Evolutionary conservation across 768 basidiomycete genomes (phyloP), one percentile per base, ranked within the genome.

Genomic region (Russula compacta): DNA sequence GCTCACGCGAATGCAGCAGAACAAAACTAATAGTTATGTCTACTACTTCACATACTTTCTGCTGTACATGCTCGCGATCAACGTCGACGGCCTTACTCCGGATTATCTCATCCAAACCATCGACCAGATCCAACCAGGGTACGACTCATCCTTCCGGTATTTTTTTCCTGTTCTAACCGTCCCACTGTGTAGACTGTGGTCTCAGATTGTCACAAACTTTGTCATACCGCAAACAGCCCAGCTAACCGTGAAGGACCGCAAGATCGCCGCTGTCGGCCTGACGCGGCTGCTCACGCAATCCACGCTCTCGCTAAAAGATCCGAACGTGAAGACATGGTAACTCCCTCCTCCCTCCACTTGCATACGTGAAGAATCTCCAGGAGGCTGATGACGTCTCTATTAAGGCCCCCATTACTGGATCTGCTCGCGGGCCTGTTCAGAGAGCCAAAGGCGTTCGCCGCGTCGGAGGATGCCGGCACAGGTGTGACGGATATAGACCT

Each of bases 91-190:
- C 6, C 75, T 95, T 29, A 81, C 82, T 0, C 89, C 94, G 0
- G 90, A 97, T 69, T 87, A 82, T 65, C 70, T 95, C 51, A 84
- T 95, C 63, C 76, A 77, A n/a, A 80, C 82, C 3, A 74, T 97
- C 32, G 92, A 98, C 65, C 82, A 79, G 21, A 86, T 98, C 44
- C 97, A 99, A 68, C 78, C 87, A 2, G 81, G 84, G 95, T 97
- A 64, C 61, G 84, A 74, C 7, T 10, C 17, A 32, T 60, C 6
- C 29, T 29, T 50, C 8, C 17, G 8, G 4, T 11, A 29, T 38
- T 44, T 32, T 50, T 24, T 50, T 7, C 29, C 32, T 33, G 43
- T 51, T 53, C 46, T 55, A 1, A 35, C 15, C 24, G 29, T 33
- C 17, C 47, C 33, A 14, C 17, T 29, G 36, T 62, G 21, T 58